Base-by-base conservation (phyloP, 768 basidiomycete species). In the Pulveroboletus sp. region DNA sequence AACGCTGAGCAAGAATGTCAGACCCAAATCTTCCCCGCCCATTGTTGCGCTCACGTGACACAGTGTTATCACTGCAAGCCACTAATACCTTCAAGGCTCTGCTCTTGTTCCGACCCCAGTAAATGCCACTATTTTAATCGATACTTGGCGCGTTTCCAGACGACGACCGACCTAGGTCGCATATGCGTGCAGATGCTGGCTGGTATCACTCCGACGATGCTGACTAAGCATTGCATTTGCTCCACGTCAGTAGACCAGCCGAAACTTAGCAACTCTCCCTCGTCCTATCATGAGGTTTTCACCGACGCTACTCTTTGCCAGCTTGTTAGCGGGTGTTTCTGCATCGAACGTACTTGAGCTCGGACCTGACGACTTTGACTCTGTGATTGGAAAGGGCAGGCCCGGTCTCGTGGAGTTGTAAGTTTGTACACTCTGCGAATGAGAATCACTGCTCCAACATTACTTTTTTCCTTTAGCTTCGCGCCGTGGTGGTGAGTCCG, bases 331-430 rank as follows among this genome's bases (percentile, higher is more conserved):
- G 39, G 70, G 72, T 32, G 83, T 73, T 11, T 69, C 71, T 50
- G 87, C 88, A 39, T 93, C 89, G 8, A 92, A 93, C 61, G 93
- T 96, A 44, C 52, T 93, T 39, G 91, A 93, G 8, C 82, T 95
- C 40, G 78, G 66, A 40, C 75, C 86, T 0, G 73, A 76, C 54
- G 89, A 86, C 70, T 96, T 93, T 64, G 85, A 92, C 66, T 57
- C 71, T 27, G 66, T 83, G 49, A 71, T 95, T 61, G 93, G 92
- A 43, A 70, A 85, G 50, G 89, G 86, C 47, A 89, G 80, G 62
- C 86, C 89, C 48, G 90, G 85, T 60, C 76, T 93, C 31, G 89
- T 95, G 24, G 92, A 94, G 71, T 94, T 95, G 91, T 93, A 61
- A 69, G 92, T 78, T 24, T 4, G 28, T 18, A 11, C 14, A 36